Percentiles rank a stretch among this genome's conserved stretches.
Evolutionary conservation across 2,329 filamentous ascomycete species (phyloP).

Genomic region (Aspergillus japonicus): DNA sequence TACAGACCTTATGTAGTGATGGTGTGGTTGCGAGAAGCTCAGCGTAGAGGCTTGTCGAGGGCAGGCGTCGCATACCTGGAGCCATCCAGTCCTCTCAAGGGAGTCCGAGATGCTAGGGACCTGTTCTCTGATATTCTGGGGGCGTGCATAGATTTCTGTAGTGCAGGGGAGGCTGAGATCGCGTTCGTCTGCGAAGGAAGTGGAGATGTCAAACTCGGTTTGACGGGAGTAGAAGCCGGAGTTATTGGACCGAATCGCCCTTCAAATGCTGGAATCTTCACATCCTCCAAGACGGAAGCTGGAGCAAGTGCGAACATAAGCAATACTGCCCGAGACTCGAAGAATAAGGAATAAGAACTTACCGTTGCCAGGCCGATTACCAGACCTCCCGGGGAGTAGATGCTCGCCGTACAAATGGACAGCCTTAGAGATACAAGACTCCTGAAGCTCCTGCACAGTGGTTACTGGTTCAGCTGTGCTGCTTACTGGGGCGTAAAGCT

Average conservation of each 20-base stretch:
- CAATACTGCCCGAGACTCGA: background rate
- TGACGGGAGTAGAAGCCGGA: background rate
- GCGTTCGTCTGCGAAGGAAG: background rate
- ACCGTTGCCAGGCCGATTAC: background rate
- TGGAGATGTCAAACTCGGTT: background rate
- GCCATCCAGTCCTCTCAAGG: conserved; percentile 7
- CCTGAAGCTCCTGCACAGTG: background rate
- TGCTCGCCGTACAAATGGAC: conserved; percentile 23
- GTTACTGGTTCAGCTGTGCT: background rate
- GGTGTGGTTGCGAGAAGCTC: background rate
- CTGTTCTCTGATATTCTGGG: conserved; percentile 1
- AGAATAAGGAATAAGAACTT: background rate
- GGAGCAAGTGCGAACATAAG: background rate
- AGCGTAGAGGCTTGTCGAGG: conserved; percentile 1
- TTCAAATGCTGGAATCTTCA: background rate
- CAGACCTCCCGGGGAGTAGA: conserved; percentile 22
- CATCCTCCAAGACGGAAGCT: background rate
- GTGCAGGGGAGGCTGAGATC: background rate
- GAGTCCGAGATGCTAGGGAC: background rate
- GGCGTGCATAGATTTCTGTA: conserved; percentile 19
- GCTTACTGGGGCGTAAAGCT: background rate
- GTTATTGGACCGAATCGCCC: background rate
- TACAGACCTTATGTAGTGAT: no score
- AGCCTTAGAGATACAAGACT: background rate
- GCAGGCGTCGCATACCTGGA: conserved; percentile 13